Evolutionary conservation across 164 flowering plant species (phyloP).

Genomic region (Umbellularia californica): DNA sequence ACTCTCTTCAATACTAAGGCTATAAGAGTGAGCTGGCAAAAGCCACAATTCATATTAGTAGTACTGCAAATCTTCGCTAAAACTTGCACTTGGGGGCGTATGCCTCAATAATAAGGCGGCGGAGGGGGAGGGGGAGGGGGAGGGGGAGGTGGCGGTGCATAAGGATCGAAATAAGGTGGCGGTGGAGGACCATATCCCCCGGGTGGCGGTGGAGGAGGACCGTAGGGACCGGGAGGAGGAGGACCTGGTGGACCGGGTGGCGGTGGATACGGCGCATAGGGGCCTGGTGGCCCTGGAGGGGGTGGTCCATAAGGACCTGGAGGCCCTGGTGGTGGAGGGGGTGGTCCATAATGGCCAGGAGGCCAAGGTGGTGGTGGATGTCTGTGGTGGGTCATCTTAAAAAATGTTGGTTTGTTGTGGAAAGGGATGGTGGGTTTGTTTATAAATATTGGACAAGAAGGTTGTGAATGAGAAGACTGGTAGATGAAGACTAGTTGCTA

Average conservation of each 20-base stretch:
- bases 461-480: no score
- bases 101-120: neutral
- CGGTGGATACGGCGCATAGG: neutral
- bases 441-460: no score
- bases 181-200: neutral
- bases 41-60: no score
- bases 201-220: neutral
- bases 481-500: no score
- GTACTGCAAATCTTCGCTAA: no score
- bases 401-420: neutral
- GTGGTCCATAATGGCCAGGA: no score
- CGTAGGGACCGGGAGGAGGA: neutral
- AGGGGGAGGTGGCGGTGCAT: neutral
- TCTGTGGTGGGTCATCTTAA: neutral
- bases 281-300: constrained; percentile 4
- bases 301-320: neutral
- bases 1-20: no score
- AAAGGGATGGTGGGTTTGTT: no score
- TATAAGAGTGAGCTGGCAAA: no score
- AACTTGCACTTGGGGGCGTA: no score
- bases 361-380: neutral
- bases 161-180: neutral
- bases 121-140: neutral
- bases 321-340: neutral
- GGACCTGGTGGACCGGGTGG: constrained; percentile 3